A percentile compares a stretch with the other conserved stretches of the same genome.
These are phyloP conservation scores for Backusella morwellensis DNA, from an alignment of 192 early-diverging fungal species.

Conservation along the genomic window DNA sequence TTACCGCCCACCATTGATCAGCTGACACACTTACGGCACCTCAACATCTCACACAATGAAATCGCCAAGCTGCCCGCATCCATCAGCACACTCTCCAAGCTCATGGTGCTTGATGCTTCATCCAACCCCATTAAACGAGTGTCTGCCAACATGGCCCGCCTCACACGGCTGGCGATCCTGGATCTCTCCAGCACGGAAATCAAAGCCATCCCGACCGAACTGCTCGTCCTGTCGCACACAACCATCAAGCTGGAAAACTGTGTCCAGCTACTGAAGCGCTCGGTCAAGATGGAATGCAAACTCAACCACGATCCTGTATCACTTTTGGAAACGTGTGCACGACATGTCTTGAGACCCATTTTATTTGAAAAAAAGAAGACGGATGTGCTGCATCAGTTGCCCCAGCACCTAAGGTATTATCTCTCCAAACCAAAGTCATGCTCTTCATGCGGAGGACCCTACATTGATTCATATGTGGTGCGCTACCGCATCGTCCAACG, in stretches of 20 bases:
- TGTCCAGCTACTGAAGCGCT: not conserved
- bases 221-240: not conserved
- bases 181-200: slow-evolving; percentile 24
- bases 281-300: not conserved
- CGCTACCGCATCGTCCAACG: slow-evolving; percentile 68
- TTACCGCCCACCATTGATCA: slow-evolving; percentile 63
- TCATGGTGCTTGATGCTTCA: slow-evolving; percentile 65
- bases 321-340: slow-evolving; percentile 73
- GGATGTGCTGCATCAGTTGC: slow-evolving; percentile 3
- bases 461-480: slow-evolving; percentile 57
- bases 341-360: slow-evolving; percentile 54
- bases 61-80: slow-evolving; percentile 59
- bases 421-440: slow-evolving; percentile 59
- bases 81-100: slow-evolving; percentile 54
- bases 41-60: slow-evolving; percentile 65
- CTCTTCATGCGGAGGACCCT: slow-evolving; percentile 78
- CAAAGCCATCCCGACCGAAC: slow-evolving; percentile 14
- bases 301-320: slow-evolving; percentile 49
- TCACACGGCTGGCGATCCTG: slow-evolving; percentile 18
- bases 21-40: slow-evolving; percentile 60
- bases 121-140: slow-evolving; percentile 61
- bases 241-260: slow-evolving; percentile 17
- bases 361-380: not conserved
- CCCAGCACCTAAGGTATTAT: slow-evolving; percentile 61
- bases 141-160: slow-evolving; percentile 64